Base-by-base conservation (phyloP, 352 stramenopile species). In the Pythium biforme region DNA sequence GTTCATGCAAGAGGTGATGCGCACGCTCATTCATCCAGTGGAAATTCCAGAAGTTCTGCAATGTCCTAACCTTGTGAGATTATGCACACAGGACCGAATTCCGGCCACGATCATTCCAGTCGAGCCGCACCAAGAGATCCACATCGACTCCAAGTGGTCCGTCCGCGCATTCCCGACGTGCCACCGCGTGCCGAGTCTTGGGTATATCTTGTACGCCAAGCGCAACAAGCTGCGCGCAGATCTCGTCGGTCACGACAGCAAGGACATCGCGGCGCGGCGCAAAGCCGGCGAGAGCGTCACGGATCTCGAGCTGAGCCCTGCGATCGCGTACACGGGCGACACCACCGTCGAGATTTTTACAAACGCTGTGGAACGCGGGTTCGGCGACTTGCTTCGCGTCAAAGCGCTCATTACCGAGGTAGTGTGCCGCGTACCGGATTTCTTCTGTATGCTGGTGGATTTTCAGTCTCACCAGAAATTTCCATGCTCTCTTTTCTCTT, bases 321-420 rank as follows among this genome's bases (percentile, higher is more conserved):
- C 88, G 60, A 84, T 95, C 58, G 86, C 83, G 27, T 95, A 95
- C 72, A 95, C 86, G 10, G 86, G 86, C 20, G 86, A 95, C 64
- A 95, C 86, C 9, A 89, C 75, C 5, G 76, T 76, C 26, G 74
- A 89, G 7, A 67, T 83, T 26, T 93, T 93, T 34, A 46, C 70
- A 14, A 47, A 66, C 25, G 70, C 53, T 4, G 55, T 62, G 1
- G 56, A 66, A 33, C 37, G 46, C 4, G 41, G 48, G 20, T 63
- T 67, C 45, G 63, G 63, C 29, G 83, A 95, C 33, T 73, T 95
- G 29, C 53, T 93, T 25, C 68, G 55, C 7, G 82, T 87, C 14
- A 82, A 83, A 47, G 72, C 90, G 12, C 75, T 95, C 25, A 79
- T 95, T 59, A 95, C 86, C 0, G 86, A 95, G 83, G 86, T 92